Base-by-base conservation (phyloP, 495 filamentous ascomycete genomes). In the Daldinia childiae region DNA sequence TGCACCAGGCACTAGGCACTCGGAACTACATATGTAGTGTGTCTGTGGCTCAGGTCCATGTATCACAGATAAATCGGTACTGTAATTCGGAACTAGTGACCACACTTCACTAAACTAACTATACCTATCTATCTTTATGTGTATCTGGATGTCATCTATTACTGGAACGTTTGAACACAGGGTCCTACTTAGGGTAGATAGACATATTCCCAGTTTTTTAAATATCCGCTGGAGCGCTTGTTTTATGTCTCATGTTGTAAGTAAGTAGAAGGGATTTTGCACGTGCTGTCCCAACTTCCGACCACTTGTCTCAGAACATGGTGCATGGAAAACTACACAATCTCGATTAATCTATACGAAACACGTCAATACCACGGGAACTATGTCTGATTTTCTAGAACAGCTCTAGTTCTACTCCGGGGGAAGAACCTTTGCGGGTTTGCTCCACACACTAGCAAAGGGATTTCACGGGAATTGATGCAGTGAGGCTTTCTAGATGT, bases 321-420 rank as follows among this genome's bases (percentile, higher is more conserved):
- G 58, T 54, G n/a, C n/a, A 30, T 59, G 52, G 48, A 54, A 51
- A 54, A 36, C 58, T 54, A 15, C 58, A 45, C 43, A 58, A 58
- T 66, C 58, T 67, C 48, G 59, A 68, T 67, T 72, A 68, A 72
- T 72, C 32, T 51, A 72, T 61, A 26, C 50, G 64, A 72, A 72
- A 72, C 69, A 64, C 12, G 41, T 57, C 64, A 61, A 60, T 41
- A 41, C 43, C 12, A 43, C 24, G 30, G 29, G 48, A 51, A 32
- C 38, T 58, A 32, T 54, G 50, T 54, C 54, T 51, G 26, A 38
- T 17, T 32, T 68, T 68, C 69, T 54, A 62, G 48, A 62, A 68
- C 21, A 21, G 34, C 41, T 43, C 26, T 17, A 26, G 51, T 26
- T 6, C 24, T 43, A 50, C 3, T 19, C 36, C 30, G 6, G 15